These are phyloP conservation scores for Zalerion maritima DNA, from an alignment of 495 filamentous ascomycete species.

Conservation along the genomic window DNA sequence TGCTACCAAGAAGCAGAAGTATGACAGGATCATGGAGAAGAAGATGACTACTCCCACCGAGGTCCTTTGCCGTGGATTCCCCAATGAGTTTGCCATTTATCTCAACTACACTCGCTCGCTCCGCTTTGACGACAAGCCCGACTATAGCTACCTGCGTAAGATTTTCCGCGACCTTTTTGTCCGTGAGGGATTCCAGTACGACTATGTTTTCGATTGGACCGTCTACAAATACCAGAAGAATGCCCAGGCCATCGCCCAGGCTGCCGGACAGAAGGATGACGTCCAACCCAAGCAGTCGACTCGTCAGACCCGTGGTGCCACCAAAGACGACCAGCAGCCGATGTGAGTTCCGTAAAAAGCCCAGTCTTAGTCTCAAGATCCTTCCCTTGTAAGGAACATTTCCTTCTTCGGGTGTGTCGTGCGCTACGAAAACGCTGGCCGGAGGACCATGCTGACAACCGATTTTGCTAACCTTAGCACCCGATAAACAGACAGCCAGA, in stretches of 20 bases:
- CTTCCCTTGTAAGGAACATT: constrained; percentile 91
- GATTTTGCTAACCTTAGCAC: too few relatives aligned
- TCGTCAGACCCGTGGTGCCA: too few relatives aligned
- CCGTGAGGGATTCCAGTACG: constrained; percentile 98
- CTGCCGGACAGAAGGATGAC: constrained; percentile 49
- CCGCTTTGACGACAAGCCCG: constrained; percentile 98
- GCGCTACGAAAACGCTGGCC: constrained; percentile 64
- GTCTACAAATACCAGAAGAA: constrained; percentile 99
- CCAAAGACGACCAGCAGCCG: constrained; percentile 46
- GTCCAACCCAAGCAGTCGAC: constrained; percentile 46
- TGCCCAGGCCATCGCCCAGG: constrained; percentile 74
- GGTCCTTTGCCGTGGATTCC: constrained; percentile 96
- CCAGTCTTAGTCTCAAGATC: constrained; percentile 48
- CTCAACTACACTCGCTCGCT: constrained; percentile 98
- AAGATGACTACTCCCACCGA: constrained; percentile 99
- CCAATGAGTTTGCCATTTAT: constrained; percentile 99
- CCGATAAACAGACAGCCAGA: too few relatives aligned
- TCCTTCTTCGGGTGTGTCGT: constrained; percentile 77
- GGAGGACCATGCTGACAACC: too few relatives aligned
- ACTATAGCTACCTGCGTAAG: constrained; percentile 99
- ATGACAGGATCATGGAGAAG: constrained; percentile 99
- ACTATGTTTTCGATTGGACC: constrained; percentile 99
- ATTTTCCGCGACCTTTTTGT: constrained; percentile 99
- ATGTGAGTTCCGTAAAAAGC: constrained; percentile 84
- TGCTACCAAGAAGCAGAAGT: constrained; percentile 99